phyloP scores from a whole-genome alignment of 1,284 basidiomycete species.

The Leccinum laetum region DNA sequence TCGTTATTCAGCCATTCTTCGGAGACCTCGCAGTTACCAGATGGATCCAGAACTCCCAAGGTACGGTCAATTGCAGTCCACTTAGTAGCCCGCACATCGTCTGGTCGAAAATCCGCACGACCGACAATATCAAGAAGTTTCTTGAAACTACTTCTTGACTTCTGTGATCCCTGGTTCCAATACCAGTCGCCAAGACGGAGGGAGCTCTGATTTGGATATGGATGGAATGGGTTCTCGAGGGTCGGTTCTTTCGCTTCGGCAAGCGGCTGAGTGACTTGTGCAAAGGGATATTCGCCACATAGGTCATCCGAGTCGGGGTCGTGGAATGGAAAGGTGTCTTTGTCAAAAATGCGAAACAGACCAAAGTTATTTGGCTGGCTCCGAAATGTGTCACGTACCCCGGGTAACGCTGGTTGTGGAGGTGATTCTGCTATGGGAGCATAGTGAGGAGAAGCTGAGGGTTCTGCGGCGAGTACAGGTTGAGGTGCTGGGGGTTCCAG shows the following conservation, averaged over 20 bases:
- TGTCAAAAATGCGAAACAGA: not conserved
- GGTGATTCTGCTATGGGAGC: not conserved
- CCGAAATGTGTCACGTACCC: not conserved
- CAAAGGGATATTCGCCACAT: not conserved
- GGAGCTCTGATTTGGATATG: not conserved
- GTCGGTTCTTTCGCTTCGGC: not conserved
- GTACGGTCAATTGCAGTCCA: not conserved
- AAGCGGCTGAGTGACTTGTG: not conserved
- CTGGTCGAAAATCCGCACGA: not conserved
- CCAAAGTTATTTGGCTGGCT: not conserved
- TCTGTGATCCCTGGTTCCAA: not conserved
- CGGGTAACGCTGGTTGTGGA: not conserved
- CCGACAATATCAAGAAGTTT: not conserved
- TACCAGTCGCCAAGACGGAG: not conserved
- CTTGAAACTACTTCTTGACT: not conserved
- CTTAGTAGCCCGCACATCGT: not conserved
- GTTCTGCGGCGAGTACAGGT: not conserved
- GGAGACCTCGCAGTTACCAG: not conserved
- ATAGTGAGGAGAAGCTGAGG: not conserved
- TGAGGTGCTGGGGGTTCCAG: not conserved
- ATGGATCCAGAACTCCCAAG: not conserved
- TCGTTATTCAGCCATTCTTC: not conserved
- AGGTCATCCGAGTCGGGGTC: not conserved
- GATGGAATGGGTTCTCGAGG: not conserved
- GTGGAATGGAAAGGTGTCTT: not conserved